These are phyloP conservation scores for Zizania latifolia DNA, from an alignment of 176 grass and related monocot genomes.

Conservation along the genomic window DNA sequence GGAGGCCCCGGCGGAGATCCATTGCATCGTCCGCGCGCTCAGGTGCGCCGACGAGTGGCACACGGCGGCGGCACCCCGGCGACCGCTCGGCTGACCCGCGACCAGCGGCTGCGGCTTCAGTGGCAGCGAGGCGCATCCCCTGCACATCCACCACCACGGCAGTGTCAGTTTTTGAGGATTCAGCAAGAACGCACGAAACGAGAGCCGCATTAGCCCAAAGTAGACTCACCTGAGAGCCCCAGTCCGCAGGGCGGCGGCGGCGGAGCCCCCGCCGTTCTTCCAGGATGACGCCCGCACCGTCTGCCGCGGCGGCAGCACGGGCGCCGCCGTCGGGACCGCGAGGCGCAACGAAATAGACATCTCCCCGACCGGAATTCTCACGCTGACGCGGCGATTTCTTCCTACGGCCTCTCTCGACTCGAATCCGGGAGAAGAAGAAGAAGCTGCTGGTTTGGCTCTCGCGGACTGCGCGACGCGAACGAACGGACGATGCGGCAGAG, in stretches of 20 bases:
- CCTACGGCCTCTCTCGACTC: too few relatives aligned
- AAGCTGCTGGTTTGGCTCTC: too few relatives aligned
- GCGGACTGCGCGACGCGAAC: neutral
- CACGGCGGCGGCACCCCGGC: conserved; percentile 10
- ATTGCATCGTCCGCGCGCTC: conserved; percentile 52
- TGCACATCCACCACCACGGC: neutral
- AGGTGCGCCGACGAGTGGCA: conserved; percentile 47
- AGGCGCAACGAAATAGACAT: conserved; percentile 47
- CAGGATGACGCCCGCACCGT: neutral
- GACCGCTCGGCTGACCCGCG: neutral
- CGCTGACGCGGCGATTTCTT: too few relatives aligned
- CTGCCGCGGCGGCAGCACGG: neutral
- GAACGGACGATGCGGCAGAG: neutral
- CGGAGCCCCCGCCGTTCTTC: neutral
- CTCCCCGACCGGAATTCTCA: too few relatives aligned
- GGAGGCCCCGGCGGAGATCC: conserved; percentile 61
- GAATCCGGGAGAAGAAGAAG: neutral
- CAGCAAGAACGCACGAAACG: neutral
- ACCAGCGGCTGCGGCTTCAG: conserved; percentile 9
- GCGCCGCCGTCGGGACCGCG: conserved; percentile 17
- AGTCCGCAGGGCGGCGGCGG: neutral
- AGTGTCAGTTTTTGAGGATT: too few relatives aligned
- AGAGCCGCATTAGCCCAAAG: neutral
- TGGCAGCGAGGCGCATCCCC: conserved; percentile 36
- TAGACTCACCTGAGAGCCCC: conserved; percentile 27